phyloP scores from a whole-genome alignment of 2,329 filamentous ascomycete species.

The Arachnomyces sp. region DNA sequence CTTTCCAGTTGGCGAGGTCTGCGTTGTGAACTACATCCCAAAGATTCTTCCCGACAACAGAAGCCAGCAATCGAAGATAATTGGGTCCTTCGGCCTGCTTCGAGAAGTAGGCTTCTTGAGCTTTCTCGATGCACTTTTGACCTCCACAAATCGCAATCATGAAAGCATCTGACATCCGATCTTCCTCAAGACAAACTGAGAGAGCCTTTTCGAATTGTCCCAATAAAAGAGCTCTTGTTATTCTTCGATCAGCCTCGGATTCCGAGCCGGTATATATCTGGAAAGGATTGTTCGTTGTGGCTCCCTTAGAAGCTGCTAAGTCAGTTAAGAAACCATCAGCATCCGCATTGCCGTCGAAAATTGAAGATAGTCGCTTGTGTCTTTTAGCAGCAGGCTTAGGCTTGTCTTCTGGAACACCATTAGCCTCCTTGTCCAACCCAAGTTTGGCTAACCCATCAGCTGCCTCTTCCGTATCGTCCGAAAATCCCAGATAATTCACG shows the following conservation, averaged over 20 bases:
- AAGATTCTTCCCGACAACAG: constrained; percentile 90
- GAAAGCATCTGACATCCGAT: constrained; percentile 90
- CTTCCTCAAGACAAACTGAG: constrained; percentile 78
- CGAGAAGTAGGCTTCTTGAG: constrained; percentile 82
- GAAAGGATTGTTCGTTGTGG: constrained; percentile 92
- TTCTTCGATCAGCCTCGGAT: constrained; percentile 71
- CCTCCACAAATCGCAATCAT: constrained; percentile 97
- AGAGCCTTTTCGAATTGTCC: constrained; percentile 87
- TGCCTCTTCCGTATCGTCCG: constrained; percentile 50
- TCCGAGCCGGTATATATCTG: constrained; percentile 80
- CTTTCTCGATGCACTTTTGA: constrained; percentile 87
- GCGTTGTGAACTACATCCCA: constrained; percentile 99
- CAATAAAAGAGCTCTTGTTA: constrained; percentile 81
- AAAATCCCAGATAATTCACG: constrained; percentile 83
- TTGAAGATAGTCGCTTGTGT: constrained; percentile 61
- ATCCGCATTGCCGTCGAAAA: constrained; percentile 68
- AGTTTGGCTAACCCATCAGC: constrained; percentile 37
- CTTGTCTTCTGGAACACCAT: constrained; percentile 43
- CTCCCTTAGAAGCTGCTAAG: constrained; percentile 78
- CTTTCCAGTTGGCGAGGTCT: constrained; percentile 88
- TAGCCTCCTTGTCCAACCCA: constrained; percentile 34
- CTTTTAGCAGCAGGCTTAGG: constrained; percentile 32
- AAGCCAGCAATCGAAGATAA: constrained; percentile 82
- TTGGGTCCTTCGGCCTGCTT: constrained; percentile 76
- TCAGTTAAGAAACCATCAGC: constrained; percentile 81